Conservation (phyloP, 768 basidiomycete species). For the Exidia glandulosa region DNA sequence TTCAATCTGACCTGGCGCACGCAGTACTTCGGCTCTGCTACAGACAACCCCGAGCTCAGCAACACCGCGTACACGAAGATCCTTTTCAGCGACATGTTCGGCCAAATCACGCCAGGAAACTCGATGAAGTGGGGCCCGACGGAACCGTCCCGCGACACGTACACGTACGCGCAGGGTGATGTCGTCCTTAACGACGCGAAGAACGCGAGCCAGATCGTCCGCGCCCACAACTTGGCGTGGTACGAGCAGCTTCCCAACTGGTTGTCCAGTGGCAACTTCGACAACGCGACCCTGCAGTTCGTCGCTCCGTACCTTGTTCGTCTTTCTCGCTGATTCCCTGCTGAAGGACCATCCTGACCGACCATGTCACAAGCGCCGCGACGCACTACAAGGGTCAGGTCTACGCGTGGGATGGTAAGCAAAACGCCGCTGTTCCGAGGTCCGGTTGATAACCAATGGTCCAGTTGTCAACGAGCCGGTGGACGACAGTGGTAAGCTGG, state of each 20-base stretch:
- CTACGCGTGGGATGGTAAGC: constrained; percentile 30
- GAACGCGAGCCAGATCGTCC: constrained; percentile 34
- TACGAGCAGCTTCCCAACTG: constrained; percentile 17
- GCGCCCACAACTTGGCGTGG: constrained; percentile 19
- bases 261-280: constrained; percentile 32
- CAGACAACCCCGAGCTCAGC: constrained; percentile 36
- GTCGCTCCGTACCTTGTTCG: neutral
- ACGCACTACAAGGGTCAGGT: constrained; percentile 42
- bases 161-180: constrained; percentile 37
- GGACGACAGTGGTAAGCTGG: constrained; percentile 36
- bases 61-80: constrained; percentile 30
- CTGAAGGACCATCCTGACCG: neutral
- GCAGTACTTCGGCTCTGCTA: constrained; percentile 37
- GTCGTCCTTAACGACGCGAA: constrained; percentile 30
- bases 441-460: constrained; percentile 12
- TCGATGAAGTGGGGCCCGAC: constrained; percentile 51
- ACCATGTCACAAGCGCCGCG: constrained; percentile 39
- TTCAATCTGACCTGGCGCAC: too few species aligned
- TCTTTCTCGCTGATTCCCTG: neutral
- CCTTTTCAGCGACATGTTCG: constrained; percentile 30
- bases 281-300: constrained; percentile 24
- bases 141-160: constrained; percentile 35
- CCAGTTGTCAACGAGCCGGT: constrained; percentile 52
- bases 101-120: constrained; percentile 39
- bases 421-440: neutral